Evolutionary conservation across 805 yeast species (phyloP).

Genomic region (Crinitomyces ghanaensis): DNA sequence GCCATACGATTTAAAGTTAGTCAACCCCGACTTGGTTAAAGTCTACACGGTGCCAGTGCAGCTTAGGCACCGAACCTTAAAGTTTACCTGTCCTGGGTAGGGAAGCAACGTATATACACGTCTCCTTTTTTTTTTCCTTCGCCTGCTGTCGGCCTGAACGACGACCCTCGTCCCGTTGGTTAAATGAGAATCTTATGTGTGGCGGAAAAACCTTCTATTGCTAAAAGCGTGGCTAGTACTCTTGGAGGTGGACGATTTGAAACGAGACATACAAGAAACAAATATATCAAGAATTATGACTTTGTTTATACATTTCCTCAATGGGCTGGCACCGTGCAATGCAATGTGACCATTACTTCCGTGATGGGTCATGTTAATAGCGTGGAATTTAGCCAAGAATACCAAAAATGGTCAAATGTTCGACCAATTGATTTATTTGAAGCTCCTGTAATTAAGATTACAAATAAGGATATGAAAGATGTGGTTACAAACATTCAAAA

Average conservation of each 20-base stretch:
- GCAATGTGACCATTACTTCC: slow-evolving; percentile 83
- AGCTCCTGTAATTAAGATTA: slow-evolving; percentile 44
- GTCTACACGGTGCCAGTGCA: too few species aligned
- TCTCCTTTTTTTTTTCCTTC: too few species aligned
- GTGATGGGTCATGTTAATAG: slow-evolving; percentile 77
- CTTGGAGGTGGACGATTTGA: slow-evolving; percentile 60
- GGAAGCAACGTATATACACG: too few species aligned
- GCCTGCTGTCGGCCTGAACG: slow-evolving; percentile 1
- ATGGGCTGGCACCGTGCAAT: slow-evolving; percentile 56
- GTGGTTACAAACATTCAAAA: slow-evolving; percentile 55
- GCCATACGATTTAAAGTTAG: background rate
- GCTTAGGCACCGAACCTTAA: too few species aligned
- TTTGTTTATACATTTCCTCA: slow-evolving; percentile 55
- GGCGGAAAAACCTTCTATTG: slow-evolving; percentile 94
- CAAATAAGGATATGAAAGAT: slow-evolving; percentile 32
- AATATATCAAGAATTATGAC: slow-evolving; percentile 70
- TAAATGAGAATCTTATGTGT: slow-evolving; percentile 82
- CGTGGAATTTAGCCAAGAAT: slow-evolving; percentile 50
- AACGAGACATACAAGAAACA: slow-evolving; percentile 38
- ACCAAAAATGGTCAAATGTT: slow-evolving; percentile 48
- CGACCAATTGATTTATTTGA: slow-evolving; percentile 55
- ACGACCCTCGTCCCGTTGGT: too few species aligned
- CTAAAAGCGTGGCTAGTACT: slow-evolving; percentile 65
- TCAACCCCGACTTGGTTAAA: background rate
- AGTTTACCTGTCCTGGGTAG: too few species aligned